Percentiles rank a stretch among this genome's conserved stretches.
phyloP scores from a whole-genome alignment of 2,329 filamentous ascomycete genomes.

The Pseudonectria buxi region DNA sequence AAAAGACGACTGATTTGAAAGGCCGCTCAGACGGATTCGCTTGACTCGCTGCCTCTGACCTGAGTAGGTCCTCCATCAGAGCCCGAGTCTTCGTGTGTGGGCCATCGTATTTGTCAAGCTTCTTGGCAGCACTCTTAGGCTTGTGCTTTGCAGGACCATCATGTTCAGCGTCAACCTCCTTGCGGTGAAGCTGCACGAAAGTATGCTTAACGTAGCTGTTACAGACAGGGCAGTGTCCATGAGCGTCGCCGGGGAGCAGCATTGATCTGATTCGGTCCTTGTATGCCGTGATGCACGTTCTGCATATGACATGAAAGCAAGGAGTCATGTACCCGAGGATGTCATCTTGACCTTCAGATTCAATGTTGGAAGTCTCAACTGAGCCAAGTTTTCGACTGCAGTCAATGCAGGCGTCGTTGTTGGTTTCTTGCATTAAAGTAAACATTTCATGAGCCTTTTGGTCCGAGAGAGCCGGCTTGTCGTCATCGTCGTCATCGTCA shows the following conservation, averaged over 20 bases:
- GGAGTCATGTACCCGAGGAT: slow-evolving; percentile 73
- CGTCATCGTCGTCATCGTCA: slow-evolving; percentile 66
- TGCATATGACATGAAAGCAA: slow-evolving; percentile 82
- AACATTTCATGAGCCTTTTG: slow-evolving; percentile 81
- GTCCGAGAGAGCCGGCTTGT: slow-evolving; percentile 52
- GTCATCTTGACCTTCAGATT: slow-evolving; percentile 54
- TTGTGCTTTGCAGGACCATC: slow-evolving; percentile 39
- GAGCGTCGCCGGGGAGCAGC: slow-evolving; percentile 28
- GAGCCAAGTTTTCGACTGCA: slow-evolving; percentile 61
- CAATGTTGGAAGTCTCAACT: slow-evolving; percentile 48
- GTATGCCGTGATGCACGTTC: slow-evolving; percentile 59
- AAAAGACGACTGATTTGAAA: slow-evolving; percentile 91
- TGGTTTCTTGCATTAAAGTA: slow-evolving; percentile 74
- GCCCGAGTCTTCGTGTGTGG: slow-evolving; percentile 90
- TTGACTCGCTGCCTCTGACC: slow-evolving; percentile 56
- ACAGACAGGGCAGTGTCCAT: slow-evolving; percentile 62
- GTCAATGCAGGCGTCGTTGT: slow-evolving; percentile 63
- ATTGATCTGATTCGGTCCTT: slow-evolving; percentile 43
- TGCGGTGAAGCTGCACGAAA: slow-evolving; percentile 62
- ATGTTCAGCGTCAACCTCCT: slow-evolving; percentile 51
- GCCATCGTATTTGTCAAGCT: slow-evolving; percentile 66
- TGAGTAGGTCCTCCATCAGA: slow-evolving; percentile 66
- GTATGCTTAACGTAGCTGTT: slow-evolving; percentile 53
- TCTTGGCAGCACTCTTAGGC: slow-evolving; percentile 37
- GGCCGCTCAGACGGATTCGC: slow-evolving; percentile 59